Evolutionary conservation across 1,284 basidiomycete genomes (phyloP), one percentile per base, ranked within the genome.

Genomic region (Apiotrichum porosum): DNA sequence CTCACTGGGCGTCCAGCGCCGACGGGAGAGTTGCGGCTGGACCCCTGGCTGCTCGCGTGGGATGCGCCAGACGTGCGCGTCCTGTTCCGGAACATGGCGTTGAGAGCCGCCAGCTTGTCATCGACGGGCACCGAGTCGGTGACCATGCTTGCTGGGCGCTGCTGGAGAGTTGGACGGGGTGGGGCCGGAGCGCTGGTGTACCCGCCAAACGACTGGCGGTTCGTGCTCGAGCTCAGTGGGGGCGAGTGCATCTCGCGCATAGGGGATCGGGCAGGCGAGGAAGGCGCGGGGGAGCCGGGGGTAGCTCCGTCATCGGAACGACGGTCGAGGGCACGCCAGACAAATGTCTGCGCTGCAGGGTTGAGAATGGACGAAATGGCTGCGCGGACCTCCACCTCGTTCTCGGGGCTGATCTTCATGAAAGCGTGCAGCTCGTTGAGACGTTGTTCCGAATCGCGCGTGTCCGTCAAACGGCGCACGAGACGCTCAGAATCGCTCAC

Each of bases 401-500:
- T 92, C 58, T 90, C 85, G 0, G 93, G 94, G 65, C 97, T 83
- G 24, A 83, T 83, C 72, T 94, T 94, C 61, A 95, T 76, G 77
- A 93, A 97, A 37, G 92, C 85, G 67, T 97, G 91, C 34, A 99
- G 76, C 60, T 93, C 90, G n/a, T 89, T 92, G 50, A 99, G 93
- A 5, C 90, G 91, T 73, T 92, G 84, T 68, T 90, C 28, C 85
- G 86, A 73, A 85, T 80, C 45, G 90, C 75, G 60, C 85, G 84
- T 19, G 83, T 84, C 66, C 86, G 87, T 19, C 81, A 68, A 88
- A 85, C 6, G 84, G 82, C 63, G 89, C 14, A 46, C 43, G 19
- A 48, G 46, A 22, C 42, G 51, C 37, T 44, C 49, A 6, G 46
- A 45, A 19, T 53, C 47, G 28, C 44, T 43, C 14, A 57, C 87